Percentiles rank a stretch among this genome's conserved stretches.
phyloP scores from a whole-genome alignment of 768 basidiomycete species.

The Phaeolepiota aurea region DNA sequence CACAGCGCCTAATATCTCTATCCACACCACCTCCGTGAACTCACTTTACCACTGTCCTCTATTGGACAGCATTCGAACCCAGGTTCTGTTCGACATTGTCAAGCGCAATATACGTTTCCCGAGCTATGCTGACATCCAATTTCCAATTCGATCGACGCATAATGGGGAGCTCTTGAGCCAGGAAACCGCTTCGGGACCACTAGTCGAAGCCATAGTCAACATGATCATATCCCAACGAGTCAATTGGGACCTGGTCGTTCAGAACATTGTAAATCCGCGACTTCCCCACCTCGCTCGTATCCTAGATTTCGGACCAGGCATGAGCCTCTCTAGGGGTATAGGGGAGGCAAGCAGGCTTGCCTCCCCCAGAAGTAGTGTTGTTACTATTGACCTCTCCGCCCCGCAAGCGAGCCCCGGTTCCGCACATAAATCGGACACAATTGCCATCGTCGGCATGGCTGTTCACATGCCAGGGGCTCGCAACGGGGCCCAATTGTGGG shows the following conservation, averaged over 20 bases:
- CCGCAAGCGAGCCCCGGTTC: background rate
- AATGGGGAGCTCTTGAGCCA: constrained; percentile 27
- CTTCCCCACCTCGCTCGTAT: no score
- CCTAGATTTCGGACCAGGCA: constrained; percentile 45
- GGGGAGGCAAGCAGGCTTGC: no score
- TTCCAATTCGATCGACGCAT: constrained; percentile 38
- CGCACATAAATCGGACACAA: constrained; percentile 25
- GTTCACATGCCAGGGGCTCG: constrained; percentile 49
- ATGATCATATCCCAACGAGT: constrained; percentile 44
- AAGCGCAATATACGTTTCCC: constrained; percentile 44
- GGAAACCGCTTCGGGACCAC: constrained; percentile 13
- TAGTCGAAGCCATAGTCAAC: constrained; percentile 35
- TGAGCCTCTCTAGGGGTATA: constrained; percentile 26
- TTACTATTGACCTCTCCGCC: no score
- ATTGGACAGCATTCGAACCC: constrained; percentile 20
- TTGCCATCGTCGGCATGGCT: constrained; percentile 72
- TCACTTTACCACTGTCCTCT: constrained; percentile 44
- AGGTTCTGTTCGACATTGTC: constrained; percentile 34
- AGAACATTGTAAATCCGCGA: no score
- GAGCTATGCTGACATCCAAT: constrained; percentile 32
- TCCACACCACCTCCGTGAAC: constrained; percentile 36
- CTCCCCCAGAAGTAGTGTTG: no score
- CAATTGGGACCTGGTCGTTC: constrained; percentile 39
- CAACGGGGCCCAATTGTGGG: constrained; percentile 44
- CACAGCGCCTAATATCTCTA: constrained; percentile 18